Base-by-base conservation (phyloP, 352 stramenopile genomes). In the Phytopythium aichiense region DNA sequence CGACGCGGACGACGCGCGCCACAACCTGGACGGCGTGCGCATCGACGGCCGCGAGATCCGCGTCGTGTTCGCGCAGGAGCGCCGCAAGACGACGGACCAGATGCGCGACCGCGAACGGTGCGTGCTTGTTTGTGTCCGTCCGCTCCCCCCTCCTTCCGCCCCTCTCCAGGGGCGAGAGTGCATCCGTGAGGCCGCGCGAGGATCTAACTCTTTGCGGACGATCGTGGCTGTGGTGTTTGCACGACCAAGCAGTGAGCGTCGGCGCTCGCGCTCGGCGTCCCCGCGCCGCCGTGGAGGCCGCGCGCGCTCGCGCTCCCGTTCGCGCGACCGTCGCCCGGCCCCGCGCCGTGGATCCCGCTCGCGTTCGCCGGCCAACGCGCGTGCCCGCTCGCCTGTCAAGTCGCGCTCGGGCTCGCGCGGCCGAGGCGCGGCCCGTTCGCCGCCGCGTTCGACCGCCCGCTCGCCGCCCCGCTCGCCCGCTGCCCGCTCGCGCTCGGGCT, bases 1-100 rank as follows among this genome's bases (percentile, higher is more conserved):
- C 54, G 91, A 96, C 58, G 95, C 95, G 7, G 79, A 92, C 25
- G 91, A 97, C 55, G 95, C 95, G 11, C 84, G 89, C 25, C 84
- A 94, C 61, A 92, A 92, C 62, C 81, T 98, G 68, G 91, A 98
- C 72, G 89, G 88, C 25, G 88, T 92, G 62, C 73, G 87, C 51
- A 89, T 98, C 58, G 95, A 98, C 57, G 95, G 95, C 56, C 81
- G 89, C 42, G 90, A 98, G 61, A 84, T 98, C 53, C 91, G 96
- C 69, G 95, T 98, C 16, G 92, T 98, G 43, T 98, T 98, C 76
- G 95, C 95, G n/a, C 95, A 98, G 72, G 93, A 98, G 69, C 93
- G 94, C 57, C 88, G 95, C 63, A 98, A 98, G 74, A 97, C 91
- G 18, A 95, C 95, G 11, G 88, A 96, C 59, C 91, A 98, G 69